Conservation (phyloP, 192 early-diverging fungal species). For the Podila clonocystis region DNA sequence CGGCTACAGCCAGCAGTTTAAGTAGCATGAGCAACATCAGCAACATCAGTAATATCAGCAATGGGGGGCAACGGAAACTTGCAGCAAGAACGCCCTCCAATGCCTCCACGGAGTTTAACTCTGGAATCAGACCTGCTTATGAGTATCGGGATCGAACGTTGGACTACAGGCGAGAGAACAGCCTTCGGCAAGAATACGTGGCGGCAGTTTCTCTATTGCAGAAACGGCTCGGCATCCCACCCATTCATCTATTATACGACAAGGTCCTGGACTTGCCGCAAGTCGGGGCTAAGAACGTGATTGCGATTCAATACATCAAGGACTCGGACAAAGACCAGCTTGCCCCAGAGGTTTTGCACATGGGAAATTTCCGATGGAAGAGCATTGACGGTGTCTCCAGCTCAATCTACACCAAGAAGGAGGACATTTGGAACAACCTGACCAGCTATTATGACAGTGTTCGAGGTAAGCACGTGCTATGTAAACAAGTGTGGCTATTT, state of each 20-base stretch:
- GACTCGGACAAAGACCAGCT: slow-evolving; percentile 33
- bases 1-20: neutral
- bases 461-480: slow-evolving; percentile 12
- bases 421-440: slow-evolving; percentile 32
- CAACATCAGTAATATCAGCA: neutral
- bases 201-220: slow-evolving; percentile 31
- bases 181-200: slow-evolving; percentile 33
- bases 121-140: slow-evolving; percentile 6
- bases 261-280: slow-evolving; percentile 49
- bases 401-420: slow-evolving; percentile 38
- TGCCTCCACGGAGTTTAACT: neutral
- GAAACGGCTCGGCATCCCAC: slow-evolving; percentile 25
- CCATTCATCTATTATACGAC: slow-evolving; percentile 53
- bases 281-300: slow-evolving; percentile 51
- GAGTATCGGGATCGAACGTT: slow-evolving; percentile 24
- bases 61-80: neutral
- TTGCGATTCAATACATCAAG: slow-evolving; percentile 56
- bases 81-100: neutral
- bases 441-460: slow-evolving; percentile 37
- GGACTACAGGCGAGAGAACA: slow-evolving; percentile 31
- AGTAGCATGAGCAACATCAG: neutral
- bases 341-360: slow-evolving; percentile 45
- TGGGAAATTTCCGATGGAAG: slow-evolving; percentile 52
- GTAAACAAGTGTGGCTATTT: too few species aligned
- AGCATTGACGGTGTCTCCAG: slow-evolving; percentile 41